Conservation (phyloP, 495 filamentous ascomycete genomes). For the Stereocaulon alpinum region DNA sequence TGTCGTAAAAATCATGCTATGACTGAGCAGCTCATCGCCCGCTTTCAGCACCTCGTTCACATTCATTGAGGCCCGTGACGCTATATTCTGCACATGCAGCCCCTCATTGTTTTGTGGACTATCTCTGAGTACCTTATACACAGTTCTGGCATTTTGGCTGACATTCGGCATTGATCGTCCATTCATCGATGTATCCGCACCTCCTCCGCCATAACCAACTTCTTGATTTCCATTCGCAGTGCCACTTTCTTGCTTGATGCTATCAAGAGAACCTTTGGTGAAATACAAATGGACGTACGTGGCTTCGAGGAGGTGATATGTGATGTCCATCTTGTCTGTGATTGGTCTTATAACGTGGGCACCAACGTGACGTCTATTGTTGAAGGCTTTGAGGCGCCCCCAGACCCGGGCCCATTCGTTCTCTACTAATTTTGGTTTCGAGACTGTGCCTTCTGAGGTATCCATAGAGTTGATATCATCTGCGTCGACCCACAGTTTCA, state of each 20-base stretch:
- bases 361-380: slow-evolving; percentile 66
- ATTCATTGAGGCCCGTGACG: slow-evolving; percentile 48
- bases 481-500: slow-evolving; percentile 80
- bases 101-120: slow-evolving; percentile 67
- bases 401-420: slow-evolving; percentile 74
- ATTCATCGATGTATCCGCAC: slow-evolving; percentile 13
- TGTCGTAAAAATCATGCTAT: slow-evolving; percentile 79
- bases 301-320: slow-evolving; percentile 80
- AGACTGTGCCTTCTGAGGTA: slow-evolving; percentile 34
- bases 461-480: slow-evolving; percentile 36
- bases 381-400: slow-evolving; percentile 67
- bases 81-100: slow-evolving; percentile 65
- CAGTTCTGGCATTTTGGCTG: slow-evolving; percentile 47
- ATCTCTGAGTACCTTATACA: slow-evolving; percentile 54
- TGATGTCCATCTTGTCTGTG: slow-evolving; percentile 80
- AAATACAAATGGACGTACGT: slow-evolving; percentile 78
- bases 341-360: slow-evolving; percentile 73
- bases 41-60: slow-evolving; percentile 60
- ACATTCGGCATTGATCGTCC: slow-evolving; percentile 37
- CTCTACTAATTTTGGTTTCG: slow-evolving; percentile 43
- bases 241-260: slow-evolving; percentile 21
- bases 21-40: slow-evolving; percentile 62
- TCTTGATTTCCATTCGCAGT: slow-evolving; percentile 24
- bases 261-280: slow-evolving; percentile 57
- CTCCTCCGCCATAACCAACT: slow-evolving; percentile 21